phyloP scores from a whole-genome alignment of 371 early-diverging fungal genomes.

The Actinomucor elegans region DNA sequence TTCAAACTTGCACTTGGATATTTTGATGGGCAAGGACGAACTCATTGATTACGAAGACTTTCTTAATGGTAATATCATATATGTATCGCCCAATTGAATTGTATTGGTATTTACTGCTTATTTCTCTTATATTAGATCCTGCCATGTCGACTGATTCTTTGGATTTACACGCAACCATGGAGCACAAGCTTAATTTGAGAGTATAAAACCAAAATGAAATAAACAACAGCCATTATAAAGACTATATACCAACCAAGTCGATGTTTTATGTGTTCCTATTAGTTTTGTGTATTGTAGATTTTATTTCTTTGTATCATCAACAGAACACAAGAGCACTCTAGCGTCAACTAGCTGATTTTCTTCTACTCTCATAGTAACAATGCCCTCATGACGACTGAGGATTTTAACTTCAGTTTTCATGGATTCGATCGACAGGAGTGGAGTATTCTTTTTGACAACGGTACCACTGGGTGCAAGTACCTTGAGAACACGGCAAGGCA shows the following conservation, averaged over 20 bases:
- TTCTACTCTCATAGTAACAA: constrained; percentile 59
- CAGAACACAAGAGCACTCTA: constrained; percentile 60
- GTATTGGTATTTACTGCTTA: not conserved
- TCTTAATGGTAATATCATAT: constrained; percentile 72
- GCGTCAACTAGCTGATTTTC: constrained; percentile 72
- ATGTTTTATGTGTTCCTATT: too few relatives aligned
- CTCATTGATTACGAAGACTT: constrained; percentile 91
- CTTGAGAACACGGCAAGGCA: constrained; percentile 73
- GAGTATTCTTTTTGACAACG: constrained; percentile 58
- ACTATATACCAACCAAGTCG: too few relatives aligned
- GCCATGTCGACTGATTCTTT: constrained; percentile 60
- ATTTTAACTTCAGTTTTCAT: constrained; percentile 79
- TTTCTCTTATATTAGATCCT: constrained; percentile 42
- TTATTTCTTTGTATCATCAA: constrained; percentile 41
- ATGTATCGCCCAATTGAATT: not conserved
- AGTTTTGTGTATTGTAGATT: too few relatives aligned
- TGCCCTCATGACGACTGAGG: constrained; percentile 62
- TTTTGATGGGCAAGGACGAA: constrained; percentile 84
- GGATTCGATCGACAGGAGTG: constrained; percentile 69
- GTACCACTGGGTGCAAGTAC: constrained; percentile 57
- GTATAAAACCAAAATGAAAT: constrained; percentile 19
- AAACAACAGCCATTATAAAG: not conserved
- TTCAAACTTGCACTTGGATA: constrained; percentile 81
- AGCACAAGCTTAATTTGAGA: constrained; percentile 51
- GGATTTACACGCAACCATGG: constrained; percentile 70